phyloP scores from a whole-genome alignment of 73 alveolate species.

The Diophrys sp. region DNA sequence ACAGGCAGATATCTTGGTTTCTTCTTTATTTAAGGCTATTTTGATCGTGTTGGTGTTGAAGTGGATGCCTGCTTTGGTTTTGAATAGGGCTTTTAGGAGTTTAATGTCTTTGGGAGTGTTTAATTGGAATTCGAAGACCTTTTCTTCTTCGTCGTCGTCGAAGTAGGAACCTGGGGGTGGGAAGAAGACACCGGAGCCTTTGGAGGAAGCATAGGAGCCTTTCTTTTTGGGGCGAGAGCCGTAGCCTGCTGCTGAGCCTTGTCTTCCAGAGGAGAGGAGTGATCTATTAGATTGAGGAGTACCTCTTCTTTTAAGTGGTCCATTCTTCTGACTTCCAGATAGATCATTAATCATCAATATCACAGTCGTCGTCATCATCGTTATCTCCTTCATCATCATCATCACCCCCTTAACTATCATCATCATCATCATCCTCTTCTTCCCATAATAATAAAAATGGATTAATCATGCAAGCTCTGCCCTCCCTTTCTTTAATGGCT shows the following conservation, averaged over 20 bases:
- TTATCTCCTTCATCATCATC: too few relatives aligned
- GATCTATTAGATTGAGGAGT: background rate
- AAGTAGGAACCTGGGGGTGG: background rate
- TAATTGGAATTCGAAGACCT: background rate
- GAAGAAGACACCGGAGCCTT: constrained; percentile 4
- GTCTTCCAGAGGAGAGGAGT: constrained; percentile 5
- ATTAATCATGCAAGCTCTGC: too few relatives aligned
- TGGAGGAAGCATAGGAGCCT: constrained; percentile 11
- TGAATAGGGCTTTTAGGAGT: constrained; percentile 15
- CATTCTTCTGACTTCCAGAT: too few relatives aligned
- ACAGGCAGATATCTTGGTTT: constrained; percentile 17
- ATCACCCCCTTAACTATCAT: too few relatives aligned
- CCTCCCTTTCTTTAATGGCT: too few relatives aligned
- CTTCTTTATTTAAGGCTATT: constrained; percentile 37
- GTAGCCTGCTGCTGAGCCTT: background rate
- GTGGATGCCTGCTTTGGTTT: constrained; percentile 20
- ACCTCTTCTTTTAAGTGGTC: background rate
- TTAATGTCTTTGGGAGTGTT: constrained; percentile 11
- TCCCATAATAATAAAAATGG: too few relatives aligned
- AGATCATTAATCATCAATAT: too few relatives aligned
- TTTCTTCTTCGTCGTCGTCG: background rate
- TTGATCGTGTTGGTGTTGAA: constrained; percentile 40
- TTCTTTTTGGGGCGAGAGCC: constrained; percentile 1
- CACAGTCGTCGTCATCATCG: too few relatives aligned
- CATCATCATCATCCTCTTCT: too few relatives aligned